Base-by-base conservation (phyloP, 208 protist genomes). In the Angomonas ambiguus region DNA sequence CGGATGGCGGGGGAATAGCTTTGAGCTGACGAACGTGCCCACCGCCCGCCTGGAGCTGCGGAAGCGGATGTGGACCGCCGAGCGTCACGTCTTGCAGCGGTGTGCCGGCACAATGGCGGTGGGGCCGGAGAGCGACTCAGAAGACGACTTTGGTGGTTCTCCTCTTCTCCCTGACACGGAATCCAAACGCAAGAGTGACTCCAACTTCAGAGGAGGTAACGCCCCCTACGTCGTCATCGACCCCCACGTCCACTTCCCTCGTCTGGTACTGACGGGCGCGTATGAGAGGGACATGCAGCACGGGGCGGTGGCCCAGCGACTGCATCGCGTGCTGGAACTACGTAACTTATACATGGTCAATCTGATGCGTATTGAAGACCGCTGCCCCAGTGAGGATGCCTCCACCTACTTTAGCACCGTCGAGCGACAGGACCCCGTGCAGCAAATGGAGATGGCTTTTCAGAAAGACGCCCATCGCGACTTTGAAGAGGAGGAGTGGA, bases 401-500 rank as follows among this genome's bases (percentile, higher is more conserved):
- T 45, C 32, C 45, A 38, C 18, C 53, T 64, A 51, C 55, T 53
- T 22, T 34, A 53, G 28, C 24, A 45, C 10, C 48, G 32, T 22
- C 25, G 34, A 57, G 64, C 41, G 45, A 13, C 32, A 61, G 8
- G 71, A 74, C 35, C 41, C 41, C 2, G 45, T 33, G 48, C 32
- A 42, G 51, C 35, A 49, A 24, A 49, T 63, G 20, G 53, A 66
- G 38, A 51, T 62, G 59, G 51, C 67, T 49, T 80, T 84, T 58
- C 69, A 67, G 28, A 60, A 72, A 8, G 68, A 82, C 45, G 65
- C 72, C 8, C 51, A 74, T 57, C 69, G 77, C 67, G 56, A 58
- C 48, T 93, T 93, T 71, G 83, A 95, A 56, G 87, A 95, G 68
- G 77, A 89, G 30, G 90, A 95, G 73, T 95, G 90, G 87, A 93